Base-by-base conservation (phyloP, 2,329 filamentous ascomycete species). In the Ceratocystis variospora region DNA sequence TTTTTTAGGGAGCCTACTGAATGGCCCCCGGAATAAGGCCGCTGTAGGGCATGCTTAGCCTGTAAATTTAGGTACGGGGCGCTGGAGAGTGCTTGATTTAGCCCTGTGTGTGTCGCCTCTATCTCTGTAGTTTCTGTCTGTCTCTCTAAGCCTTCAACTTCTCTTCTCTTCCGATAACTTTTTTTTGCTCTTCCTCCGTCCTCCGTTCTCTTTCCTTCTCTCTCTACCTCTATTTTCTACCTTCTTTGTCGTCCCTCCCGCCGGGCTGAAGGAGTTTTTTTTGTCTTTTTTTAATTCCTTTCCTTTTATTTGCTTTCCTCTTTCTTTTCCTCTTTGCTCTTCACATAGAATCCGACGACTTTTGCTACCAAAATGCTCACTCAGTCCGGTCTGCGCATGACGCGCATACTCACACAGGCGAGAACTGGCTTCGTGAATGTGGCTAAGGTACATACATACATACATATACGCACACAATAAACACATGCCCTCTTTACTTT, bases 321-420 rank as follows among this genome's bases (percentile, higher is more conserved):
- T 65, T 50, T 66, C 64, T 53, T 63, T 64, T 57, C 63, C 64
- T 33, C 65, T 66, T 53, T 62, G 57, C 55, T 64, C 57, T 55
- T 67, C 57, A 65, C 59, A 65, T 63, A 66, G 37, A 41, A 66
- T 67, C 50, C 62, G 45, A 75, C 75, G 37, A 41, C 37, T 12
- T 12, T 41, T 41, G 10, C 22, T 53, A 77, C 78, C 83, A 88
- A 78, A 77, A 96, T 97, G 93, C 87, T 96, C 84, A 88, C 90
- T 81, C 89, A 91, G 84, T 90, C 91, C 80, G 86, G 86, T 80
- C 81, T 95, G 83, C 90, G 90, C 83, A 86, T 89, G 78, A 84
- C 88, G 85, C 91, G 91, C 85, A 83, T 87, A 75, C 83, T 91
- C 82, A 88, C 87, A 81, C 82, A 86, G 78, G 84, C 87, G 74